Conservation (phyloP, 768 basidiomycete species). For the Lanmaoa rubissima region DNA sequence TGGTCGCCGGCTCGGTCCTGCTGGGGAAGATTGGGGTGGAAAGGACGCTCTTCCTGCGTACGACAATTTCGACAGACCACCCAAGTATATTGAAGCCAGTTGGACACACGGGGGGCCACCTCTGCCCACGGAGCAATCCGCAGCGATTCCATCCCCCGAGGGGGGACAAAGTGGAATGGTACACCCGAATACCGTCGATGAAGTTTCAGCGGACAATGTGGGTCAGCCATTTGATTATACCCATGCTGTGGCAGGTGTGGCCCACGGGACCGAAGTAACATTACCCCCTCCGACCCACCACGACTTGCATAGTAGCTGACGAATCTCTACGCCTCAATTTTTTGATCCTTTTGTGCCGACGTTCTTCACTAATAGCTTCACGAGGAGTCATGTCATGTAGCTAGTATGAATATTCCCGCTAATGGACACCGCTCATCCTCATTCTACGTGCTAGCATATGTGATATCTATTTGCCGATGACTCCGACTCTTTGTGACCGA, state of each 20-base stretch:
- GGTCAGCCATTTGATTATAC: not conserved
- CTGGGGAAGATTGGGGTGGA: slow-evolving; percentile 36
- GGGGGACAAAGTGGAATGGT: slow-evolving; percentile 2
- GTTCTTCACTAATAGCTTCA: not conserved
- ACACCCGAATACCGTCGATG: not conserved
- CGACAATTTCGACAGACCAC: slow-evolving; percentile 43
- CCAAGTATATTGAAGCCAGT: slow-evolving; percentile 39
- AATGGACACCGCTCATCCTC: not conserved
- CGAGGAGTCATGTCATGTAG: not conserved
- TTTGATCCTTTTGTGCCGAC: not conserved
- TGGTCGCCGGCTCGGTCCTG: slow-evolving; percentile 37
- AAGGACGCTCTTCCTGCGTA: slow-evolving; percentile 52
- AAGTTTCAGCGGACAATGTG: not conserved
- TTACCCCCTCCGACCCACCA: not conserved
- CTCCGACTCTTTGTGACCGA: not conserved
- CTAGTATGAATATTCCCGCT: not conserved
- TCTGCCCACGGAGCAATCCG: not conserved
- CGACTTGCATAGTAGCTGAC: slow-evolving; percentile 7
- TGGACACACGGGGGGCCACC: slow-evolving; percentile 3
- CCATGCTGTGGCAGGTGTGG: not conserved
- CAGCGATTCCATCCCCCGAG: not conserved
- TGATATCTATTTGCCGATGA: not conserved
- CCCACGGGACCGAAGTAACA: not conserved
- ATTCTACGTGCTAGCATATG: not conserved
- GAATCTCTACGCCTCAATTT: not conserved